Evolutionary conservation across 2,329 filamentous ascomycete species (phyloP).

Genomic region (Xylariaceae sp.): DNA sequence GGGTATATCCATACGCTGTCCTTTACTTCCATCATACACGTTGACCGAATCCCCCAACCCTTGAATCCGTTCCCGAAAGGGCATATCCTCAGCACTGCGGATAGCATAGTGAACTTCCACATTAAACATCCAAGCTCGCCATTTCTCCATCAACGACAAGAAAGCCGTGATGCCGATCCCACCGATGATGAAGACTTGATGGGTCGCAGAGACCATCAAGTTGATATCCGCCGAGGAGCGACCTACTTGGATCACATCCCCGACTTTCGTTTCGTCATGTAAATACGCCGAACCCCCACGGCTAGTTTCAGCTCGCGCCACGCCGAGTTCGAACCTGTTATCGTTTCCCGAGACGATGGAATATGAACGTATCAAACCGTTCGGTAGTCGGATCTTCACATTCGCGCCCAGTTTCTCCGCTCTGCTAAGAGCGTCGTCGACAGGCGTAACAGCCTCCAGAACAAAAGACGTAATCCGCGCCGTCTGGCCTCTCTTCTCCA

Average conservation of each 20-base stretch:
- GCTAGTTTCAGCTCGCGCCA: conserved; percentile 49
- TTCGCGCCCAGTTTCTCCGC: conserved; percentile 41
- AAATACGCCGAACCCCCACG: conserved; percentile 58
- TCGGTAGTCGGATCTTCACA: conserved; percentile 51
- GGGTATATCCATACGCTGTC: conserved; percentile 47
- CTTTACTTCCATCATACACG: conserved; percentile 48
- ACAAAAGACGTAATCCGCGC: conserved; percentile 45
- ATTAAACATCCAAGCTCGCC: conserved; percentile 38
- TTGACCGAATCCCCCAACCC: conserved; percentile 38
- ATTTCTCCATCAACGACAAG: conserved; percentile 41
- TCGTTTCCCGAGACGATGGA: conserved; percentile 51
- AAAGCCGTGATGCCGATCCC: conserved; percentile 65
- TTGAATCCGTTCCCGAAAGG: conserved; percentile 47
- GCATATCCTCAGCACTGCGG: conserved; percentile 44
- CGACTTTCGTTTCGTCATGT: conserved; percentile 43
- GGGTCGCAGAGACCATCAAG: conserved; percentile 41
- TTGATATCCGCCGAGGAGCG: conserved; percentile 47
- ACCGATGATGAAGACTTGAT: conserved; percentile 58
- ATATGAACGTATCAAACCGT: conserved; percentile 53
- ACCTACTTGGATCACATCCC: conserved; percentile 46
- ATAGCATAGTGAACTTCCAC: conserved; percentile 56
- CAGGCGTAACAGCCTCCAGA: conserved; percentile 40
- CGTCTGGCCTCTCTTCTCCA: conserved; percentile 48
- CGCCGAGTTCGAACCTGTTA: conserved; percentile 50
- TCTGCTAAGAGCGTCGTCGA: conserved; percentile 30